Base-by-base conservation (phyloP, 208 protist species). In the Leishmania martiniquensis region DNA sequence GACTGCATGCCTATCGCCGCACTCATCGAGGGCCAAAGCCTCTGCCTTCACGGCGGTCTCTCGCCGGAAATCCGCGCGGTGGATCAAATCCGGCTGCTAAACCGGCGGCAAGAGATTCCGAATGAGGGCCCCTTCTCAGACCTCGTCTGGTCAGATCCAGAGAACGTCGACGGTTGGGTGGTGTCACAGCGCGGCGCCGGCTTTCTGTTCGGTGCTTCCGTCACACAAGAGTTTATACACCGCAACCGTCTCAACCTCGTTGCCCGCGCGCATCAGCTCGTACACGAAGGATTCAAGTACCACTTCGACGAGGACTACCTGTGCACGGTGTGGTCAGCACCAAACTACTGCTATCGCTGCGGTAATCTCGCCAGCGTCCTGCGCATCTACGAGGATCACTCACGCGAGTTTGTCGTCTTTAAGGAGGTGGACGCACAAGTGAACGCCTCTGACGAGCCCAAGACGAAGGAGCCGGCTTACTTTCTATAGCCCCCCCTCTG, bases 1-100 rank as follows among this genome's bases (percentile, higher is more conserved):
- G 99, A 99, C 89, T 99, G 98, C 85, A 92, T 99, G 66, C 95
- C 96, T 9, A 93, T 99, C n/a, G 93, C 97, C 25, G 99, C 99
- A 3, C 72, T 99, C 0, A 93, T 99, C 54, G 99, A 99, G 22
- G 97, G 97, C 51, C 83, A 89, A 51, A 94, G 96, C 0, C 96
- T 99, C 42, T 99, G 97, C 84, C 97, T 99, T 34, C 99, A 99
- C 81, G 99, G 99, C 77, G 99, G 99, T 9, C 89, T 99, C 37
- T 99, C 96, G 0, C 99, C 99, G 15, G 96, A 96, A 47, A 94
- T 99, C 32, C 92, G 84, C 17, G 78, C 84, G 4, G 62, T 98
- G 1, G 91, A 97, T 78, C 93, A 98, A 52, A 98, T 98, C 70
- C 82, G 91, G 4, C 62, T 93, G 47, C 90, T 98, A 10, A 82